A percentile compares a stretch with the other conserved stretches of the same genome.
These are phyloP conservation scores for Zygosaccharomyces kombuchaensis DNA, from an alignment of 805 yeast species.

Conservation along the genomic window DNA sequence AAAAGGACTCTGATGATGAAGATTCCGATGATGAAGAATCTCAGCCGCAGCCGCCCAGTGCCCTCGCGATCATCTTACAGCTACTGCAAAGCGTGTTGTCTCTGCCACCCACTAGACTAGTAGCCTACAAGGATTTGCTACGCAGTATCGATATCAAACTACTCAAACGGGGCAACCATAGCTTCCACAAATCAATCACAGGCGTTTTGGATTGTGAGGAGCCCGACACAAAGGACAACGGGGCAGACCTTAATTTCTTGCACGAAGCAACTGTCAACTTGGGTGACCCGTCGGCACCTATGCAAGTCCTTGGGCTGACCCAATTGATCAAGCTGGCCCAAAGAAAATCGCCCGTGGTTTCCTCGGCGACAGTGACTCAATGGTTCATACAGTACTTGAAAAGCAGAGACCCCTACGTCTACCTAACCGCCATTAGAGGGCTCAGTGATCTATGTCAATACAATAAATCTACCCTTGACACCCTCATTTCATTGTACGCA, in stretches of 20 bases:
- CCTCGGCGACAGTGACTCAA: constrained; percentile 50
- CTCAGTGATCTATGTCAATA: constrained; percentile 54
- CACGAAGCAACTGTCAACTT: constrained; percentile 62
- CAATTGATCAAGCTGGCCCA: constrained; percentile 53
- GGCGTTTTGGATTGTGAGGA: background rate
- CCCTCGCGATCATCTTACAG: background rate
- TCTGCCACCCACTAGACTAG: constrained; percentile 11
- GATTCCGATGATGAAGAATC: constrained; percentile 28
- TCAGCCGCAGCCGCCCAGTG: constrained; percentile 25
- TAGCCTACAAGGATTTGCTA: constrained; percentile 2
- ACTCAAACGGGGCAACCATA: constrained; percentile 32
- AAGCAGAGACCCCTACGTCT: constrained; percentile 84
- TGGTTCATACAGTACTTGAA: constrained; percentile 61
- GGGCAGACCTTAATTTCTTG: constrained; percentile 37
- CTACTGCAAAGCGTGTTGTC: background rate
- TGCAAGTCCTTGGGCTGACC: constrained; percentile 80
- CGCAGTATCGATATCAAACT: constrained; percentile 9
- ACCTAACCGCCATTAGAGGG: constrained; percentile 78
- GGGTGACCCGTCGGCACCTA: constrained; percentile 75
- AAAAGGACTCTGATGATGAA: constrained; percentile 32
- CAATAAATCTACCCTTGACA: constrained; percentile 37
- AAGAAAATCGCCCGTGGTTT: constrained; percentile 46
- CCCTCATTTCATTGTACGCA: constrained; percentile 39
- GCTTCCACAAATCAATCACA: background rate
- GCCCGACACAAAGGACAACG: background rate